Percentiles rank a stretch among this genome's conserved stretches.
phyloP scores from a whole-genome alignment of 345 rosid species.

The Atalantia buxifolia region DNA sequence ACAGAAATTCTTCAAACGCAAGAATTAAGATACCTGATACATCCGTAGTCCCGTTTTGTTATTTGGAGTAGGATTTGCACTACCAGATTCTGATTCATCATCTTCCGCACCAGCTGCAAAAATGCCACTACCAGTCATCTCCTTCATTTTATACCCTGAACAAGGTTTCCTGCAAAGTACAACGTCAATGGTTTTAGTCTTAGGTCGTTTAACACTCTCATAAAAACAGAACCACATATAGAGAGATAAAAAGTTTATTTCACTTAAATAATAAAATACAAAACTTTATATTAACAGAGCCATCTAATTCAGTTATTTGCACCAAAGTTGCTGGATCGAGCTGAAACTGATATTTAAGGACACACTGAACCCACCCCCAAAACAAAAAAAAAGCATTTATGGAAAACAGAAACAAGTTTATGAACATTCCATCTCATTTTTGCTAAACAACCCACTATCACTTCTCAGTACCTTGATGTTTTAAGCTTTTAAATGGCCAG shows the following conservation, averaged over 20 bases:
- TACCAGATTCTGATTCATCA: conserved; percentile 48
- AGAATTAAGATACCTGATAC: conserved; percentile 60
- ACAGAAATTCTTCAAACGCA: background rate
- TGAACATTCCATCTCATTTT: background rate
- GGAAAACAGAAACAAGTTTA: background rate
- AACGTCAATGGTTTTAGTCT: background rate
- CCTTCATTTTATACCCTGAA: conserved; percentile 89
- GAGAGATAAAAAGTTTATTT: background rate
- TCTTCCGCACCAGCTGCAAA: conserved; percentile 57
- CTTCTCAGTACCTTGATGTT: background rate
- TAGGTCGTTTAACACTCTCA: background rate
- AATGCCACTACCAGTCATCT: conserved; percentile 96
- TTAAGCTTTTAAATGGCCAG: background rate
- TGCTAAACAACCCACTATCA: background rate
- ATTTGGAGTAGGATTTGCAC: conserved; percentile 43
- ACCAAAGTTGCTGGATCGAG: background rate
- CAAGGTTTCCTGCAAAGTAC: conserved; percentile 72
- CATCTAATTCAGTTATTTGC: background rate
- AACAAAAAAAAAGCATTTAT: background rate
- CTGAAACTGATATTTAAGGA: background rate
- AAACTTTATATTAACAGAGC: background rate
- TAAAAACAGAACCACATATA: too few relatives aligned
- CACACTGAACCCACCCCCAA: background rate
- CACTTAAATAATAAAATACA: background rate
- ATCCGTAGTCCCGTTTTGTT: conserved; percentile 57